Conservation (phyloP, 805 yeast genomes). For the Yamadazyma tumulicola region DNA sequence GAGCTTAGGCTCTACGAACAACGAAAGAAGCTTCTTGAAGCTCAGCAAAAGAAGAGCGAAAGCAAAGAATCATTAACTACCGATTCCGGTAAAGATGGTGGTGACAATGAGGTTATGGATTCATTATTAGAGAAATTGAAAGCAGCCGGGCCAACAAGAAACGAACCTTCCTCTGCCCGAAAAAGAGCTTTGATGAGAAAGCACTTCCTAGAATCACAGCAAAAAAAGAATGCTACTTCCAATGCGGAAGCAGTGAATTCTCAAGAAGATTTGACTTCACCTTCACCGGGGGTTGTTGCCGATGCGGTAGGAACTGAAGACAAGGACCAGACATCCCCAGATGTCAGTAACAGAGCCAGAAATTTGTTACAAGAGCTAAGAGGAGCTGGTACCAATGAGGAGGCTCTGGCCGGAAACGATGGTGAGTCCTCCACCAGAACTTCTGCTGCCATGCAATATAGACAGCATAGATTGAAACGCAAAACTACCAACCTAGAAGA, state of each 20-base stretch:
- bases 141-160: slow-evolving; percentile 76
- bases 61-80: slow-evolving; percentile 23
- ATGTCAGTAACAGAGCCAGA: slow-evolving; percentile 58
- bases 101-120: slow-evolving; percentile 69
- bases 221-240: slow-evolving; percentile 2
- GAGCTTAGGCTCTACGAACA: slow-evolving; percentile 69
- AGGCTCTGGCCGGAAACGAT: background rate
- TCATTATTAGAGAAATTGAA: slow-evolving; percentile 79
- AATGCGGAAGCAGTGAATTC: slow-evolving; percentile 2
- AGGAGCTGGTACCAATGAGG: slow-evolving; percentile 18
- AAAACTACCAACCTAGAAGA: slow-evolving; percentile 11
- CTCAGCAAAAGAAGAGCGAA: slow-evolving; percentile 26
- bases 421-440: slow-evolving; percentile 17
- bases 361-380: slow-evolving; percentile 60
- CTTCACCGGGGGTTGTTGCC: slow-evolving; percentile 4
- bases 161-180: slow-evolving; percentile 77
- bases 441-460: slow-evolving; percentile 40
- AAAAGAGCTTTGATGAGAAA: slow-evolving; percentile 74
- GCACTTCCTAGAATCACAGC: slow-evolving; percentile 43
- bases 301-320: slow-evolving; percentile 16
- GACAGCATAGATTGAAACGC: slow-evolving; percentile 36
- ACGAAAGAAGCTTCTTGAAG: slow-evolving; percentile 61
- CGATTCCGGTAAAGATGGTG: slow-evolving; percentile 35
- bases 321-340: slow-evolving; percentile 8
- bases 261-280: slow-evolving; percentile 7